phyloP scores from a whole-genome alignment of 2,329 filamentous ascomycete genomes.

The Pestalotiopsis sp. region DNA sequence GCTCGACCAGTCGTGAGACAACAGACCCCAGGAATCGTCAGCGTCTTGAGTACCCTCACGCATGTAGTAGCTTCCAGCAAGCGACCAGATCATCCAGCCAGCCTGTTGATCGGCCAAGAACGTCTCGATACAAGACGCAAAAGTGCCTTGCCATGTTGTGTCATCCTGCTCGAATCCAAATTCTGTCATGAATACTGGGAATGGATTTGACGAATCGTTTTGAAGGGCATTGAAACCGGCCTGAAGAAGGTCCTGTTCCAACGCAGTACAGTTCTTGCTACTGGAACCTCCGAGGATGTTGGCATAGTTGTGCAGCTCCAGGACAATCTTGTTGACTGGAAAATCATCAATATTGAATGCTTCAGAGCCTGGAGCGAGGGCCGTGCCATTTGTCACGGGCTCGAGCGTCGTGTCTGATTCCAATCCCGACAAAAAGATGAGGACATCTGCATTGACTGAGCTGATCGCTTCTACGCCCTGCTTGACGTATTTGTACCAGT shows the following conservation, averaged over 20 bases:
- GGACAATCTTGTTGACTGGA: constrained; percentile 53
- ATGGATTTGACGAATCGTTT: constrained; percentile 37
- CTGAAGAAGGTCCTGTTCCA: constrained; percentile 46
- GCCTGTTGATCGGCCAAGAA: constrained; percentile 50
- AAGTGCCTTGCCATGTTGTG: constrained; percentile 46
- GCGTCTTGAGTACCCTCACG: constrained; percentile 52
- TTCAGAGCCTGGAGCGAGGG: constrained; percentile 45
- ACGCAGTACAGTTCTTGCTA: constrained; percentile 45
- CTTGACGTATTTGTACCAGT: constrained; percentile 54
- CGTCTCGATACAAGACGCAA: constrained; percentile 51
- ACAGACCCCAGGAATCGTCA: constrained; percentile 60
- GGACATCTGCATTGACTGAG: constrained; percentile 47
- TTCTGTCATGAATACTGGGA: constrained; percentile 55
- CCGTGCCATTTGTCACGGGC: constrained; percentile 49
- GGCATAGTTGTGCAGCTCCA: constrained; percentile 64
- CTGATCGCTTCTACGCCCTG: constrained; percentile 55
- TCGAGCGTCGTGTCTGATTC: constrained; percentile 56
- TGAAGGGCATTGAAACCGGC: constrained; percentile 55
- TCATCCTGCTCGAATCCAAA: constrained; percentile 54
- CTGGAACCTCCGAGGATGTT: constrained; percentile 35
- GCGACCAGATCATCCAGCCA: constrained; percentile 60
- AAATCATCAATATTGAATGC: constrained; percentile 51
- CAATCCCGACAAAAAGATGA: constrained; percentile 62
- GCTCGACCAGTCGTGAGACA: constrained; percentile 54
- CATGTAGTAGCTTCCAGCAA: constrained; percentile 62